These are phyloP conservation scores for Homolaphlyctis polyrhiza DNA, from an alignment of 371 early-diverging fungal species.

Conservation along the genomic window DNA sequence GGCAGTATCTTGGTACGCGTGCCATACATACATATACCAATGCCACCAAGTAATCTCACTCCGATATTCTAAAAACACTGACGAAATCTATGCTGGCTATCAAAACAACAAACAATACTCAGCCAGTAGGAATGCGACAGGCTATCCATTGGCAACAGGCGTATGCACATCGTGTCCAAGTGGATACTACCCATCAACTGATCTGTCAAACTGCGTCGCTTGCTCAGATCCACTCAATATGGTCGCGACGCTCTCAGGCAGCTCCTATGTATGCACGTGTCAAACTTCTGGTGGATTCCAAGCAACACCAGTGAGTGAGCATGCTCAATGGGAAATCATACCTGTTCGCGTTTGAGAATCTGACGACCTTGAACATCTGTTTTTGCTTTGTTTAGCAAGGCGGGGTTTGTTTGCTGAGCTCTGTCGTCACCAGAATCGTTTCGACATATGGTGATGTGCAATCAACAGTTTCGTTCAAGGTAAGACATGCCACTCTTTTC, in stretches of 20 bases:
- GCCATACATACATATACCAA: not conserved
- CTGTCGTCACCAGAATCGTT: constrained; percentile 10
- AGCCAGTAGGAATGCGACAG: constrained; percentile 18
- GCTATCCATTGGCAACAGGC: constrained; percentile 17
- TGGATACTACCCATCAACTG: constrained; percentile 29
- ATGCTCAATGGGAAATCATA: not conserved
- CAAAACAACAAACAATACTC: not conserved
- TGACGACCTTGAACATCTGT: not conserved
- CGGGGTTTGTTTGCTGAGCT: constrained; percentile 3
- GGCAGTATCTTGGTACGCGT: constrained; percentile 24
- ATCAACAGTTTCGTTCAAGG: constrained; percentile 15
- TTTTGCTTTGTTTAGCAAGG: constrained; percentile 8
- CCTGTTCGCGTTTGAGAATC: not conserved
- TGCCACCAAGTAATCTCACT: too few species aligned
- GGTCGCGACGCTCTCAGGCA: not conserved
- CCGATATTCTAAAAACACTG: too few species aligned
- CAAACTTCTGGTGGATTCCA: constrained; percentile 18
- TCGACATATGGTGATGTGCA: constrained; percentile 3
- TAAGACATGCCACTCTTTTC: not conserved
- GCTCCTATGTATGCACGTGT: constrained; percentile 24
- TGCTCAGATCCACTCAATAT: constrained; percentile 34
- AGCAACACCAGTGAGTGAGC: constrained; percentile 12
- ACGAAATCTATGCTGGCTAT: not conserved
- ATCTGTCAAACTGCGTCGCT: constrained; percentile 28
- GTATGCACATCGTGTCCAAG: constrained; percentile 27